Evolutionary conservation across 2,329 filamentous ascomycete genomes (phyloP), one percentile per base, ranked within the genome.

Genomic region (Aspergillus costaricaensis): DNA sequence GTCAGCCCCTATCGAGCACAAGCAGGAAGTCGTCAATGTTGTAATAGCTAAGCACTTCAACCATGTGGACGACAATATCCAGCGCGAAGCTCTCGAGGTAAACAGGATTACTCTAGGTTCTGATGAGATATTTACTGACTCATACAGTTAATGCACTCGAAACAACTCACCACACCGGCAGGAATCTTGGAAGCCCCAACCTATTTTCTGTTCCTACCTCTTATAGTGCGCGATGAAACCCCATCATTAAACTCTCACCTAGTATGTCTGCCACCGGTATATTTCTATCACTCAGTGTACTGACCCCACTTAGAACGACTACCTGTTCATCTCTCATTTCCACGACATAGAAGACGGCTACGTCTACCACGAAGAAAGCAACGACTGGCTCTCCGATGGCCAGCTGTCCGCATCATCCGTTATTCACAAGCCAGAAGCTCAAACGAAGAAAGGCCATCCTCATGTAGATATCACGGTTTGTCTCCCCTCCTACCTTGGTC

Each of bases 251-350:
- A 79, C 48, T 62, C 70, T 48, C 79, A 82, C 65, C 65, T 82
- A 48, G 79, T 81, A 27, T 41, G 68, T 65, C 15, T 5, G 52
- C 25, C 25, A 4, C 23, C 4, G 21, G 15, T 10, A 17, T 5
- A 12, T 2, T 5, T 5, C 12, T 7, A 8, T 17, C 2, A 12
- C 7, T 9, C 9, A 27, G 2, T 9, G 9, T 8, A 47, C 62
- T 60, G 32, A 57, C 19, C 7, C 8, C 21, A 9, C 30, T 14
- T 48, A 82, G 75, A 96, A 92, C 68, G 92, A 98, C 61, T 86
- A 91, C 65, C 89, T 98, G 66, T 91, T 92, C 72, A 88, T 98
- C 60, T 94, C 91, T 0, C 93, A 98, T 74, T 91, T 88, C 79
- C 92, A 98, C 70, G 84, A 88, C 59, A 81, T 85, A 4, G 80